Conservation (phyloP, 768 basidiomycete genomes). For the Boletus rex-veris region DNA sequence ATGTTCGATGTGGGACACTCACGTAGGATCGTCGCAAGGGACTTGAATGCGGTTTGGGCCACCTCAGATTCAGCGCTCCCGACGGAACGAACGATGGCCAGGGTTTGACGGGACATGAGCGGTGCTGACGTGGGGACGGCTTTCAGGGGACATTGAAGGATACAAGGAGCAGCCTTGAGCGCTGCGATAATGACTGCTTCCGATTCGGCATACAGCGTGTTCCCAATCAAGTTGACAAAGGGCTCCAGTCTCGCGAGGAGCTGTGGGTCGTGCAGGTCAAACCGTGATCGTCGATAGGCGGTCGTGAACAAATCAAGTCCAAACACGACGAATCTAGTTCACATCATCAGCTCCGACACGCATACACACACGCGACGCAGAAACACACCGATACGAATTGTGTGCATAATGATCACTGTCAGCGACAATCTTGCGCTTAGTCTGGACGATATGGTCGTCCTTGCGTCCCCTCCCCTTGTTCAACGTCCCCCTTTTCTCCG, state of each 20-base stretch:
- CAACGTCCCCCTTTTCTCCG: constrained; percentile 35
- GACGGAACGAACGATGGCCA: constrained; percentile 75
- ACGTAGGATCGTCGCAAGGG: constrained; percentile 85
- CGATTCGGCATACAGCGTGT: constrained; percentile 84
- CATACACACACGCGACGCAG: not conserved
- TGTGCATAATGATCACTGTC: constrained; percentile 71
- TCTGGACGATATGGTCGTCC: constrained; percentile 69
- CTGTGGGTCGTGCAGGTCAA: constrained; percentile 75
- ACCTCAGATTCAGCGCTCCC: constrained; percentile 90
- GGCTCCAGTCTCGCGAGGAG: constrained; percentile 81
- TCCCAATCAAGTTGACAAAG: constrained; percentile 83
- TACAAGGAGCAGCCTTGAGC: constrained; percentile 74
- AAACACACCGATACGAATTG: constrained; percentile 79
- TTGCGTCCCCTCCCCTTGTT: constrained; percentile 33
- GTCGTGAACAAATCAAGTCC: constrained; percentile 90
- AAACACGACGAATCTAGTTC: constrained; percentile 75
- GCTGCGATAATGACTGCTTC: constrained; percentile 71
- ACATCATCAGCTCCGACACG: not conserved
- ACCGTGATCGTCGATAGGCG: constrained; percentile 79
- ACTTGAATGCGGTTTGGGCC: constrained; percentile 83
- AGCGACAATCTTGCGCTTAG: constrained; percentile 57
- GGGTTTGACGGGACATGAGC: constrained; percentile 77
- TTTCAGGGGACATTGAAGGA: constrained; percentile 81
- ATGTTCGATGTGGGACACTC: constrained; percentile 78
- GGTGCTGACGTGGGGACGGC: constrained; percentile 72